phyloP scores from a whole-genome alignment of 148 eudicot species.

The Rhododendron simsii region DNA sequence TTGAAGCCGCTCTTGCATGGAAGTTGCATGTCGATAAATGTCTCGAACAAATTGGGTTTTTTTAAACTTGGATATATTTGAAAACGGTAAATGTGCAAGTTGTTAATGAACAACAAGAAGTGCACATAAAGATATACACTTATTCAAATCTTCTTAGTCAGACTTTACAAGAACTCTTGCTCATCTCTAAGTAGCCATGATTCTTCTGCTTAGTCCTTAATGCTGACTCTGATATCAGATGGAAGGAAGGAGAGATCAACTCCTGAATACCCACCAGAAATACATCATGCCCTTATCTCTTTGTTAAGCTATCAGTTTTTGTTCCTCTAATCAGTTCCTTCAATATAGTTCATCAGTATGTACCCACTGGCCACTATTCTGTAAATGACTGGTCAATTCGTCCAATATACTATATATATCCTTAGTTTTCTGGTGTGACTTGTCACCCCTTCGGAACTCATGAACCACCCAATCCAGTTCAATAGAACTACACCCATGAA shows the following conservation, averaged over 20 bases:
- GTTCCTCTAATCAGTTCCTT: not conserved
- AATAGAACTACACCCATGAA: conserved; percentile 30
- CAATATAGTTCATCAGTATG: conserved; percentile 6
- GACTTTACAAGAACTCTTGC: not conserved
- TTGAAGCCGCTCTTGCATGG: not conserved
- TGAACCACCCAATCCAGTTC: conserved; percentile 28
- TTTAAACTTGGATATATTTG: not conserved
- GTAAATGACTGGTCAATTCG: conserved; percentile 7
- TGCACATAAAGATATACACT: not conserved
- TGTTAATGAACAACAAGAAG: not conserved
- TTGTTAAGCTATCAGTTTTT: not conserved
- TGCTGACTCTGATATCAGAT: not conserved
- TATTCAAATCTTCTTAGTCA: not conserved
- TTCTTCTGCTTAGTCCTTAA: not conserved
- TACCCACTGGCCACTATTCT: not conserved
- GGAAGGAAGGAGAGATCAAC: not conserved
- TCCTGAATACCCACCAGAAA: not conserved
- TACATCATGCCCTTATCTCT: not conserved
- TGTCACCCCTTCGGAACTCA: conserved; percentile 32
- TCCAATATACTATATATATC: conserved; percentile 15
- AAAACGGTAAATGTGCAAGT: not conserved
- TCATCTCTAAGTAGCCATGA: not conserved
- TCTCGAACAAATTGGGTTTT: not conserved
- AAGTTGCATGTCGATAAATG: not conserved
- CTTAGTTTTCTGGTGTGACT: conserved; percentile 17